A percentile compares a stretch with the other conserved stretches of the same genome.
Evolutionary conservation across 331 rosid species (phyloP).

Genomic region (Cucumis variabilis): DNA sequence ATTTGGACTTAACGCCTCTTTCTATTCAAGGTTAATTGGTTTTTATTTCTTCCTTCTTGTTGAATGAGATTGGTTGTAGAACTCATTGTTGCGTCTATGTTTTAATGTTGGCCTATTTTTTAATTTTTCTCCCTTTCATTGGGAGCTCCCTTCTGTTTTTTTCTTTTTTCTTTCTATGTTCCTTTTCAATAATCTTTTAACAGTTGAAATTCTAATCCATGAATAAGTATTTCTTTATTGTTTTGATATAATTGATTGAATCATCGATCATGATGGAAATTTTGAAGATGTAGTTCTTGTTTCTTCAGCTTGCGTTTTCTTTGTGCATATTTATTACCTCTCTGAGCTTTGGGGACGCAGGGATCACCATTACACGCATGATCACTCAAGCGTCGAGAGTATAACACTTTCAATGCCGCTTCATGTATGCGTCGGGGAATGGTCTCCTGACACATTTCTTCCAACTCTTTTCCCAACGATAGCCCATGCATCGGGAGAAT

Average conservation of each 20-base stretch:
- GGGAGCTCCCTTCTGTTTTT: not conserved
- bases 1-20: not conserved
- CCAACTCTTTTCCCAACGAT: not conserved
- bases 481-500: too few relatives aligned
- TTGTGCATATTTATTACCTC: constrained; percentile 52
- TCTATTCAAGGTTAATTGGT: not conserved
- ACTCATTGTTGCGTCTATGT: not conserved
- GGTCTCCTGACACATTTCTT: too few relatives aligned
- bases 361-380: constrained; percentile 58
- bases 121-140: not conserved
- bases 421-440: too few relatives aligned
- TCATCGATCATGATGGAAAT: constrained; percentile 34
- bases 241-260: constrained; percentile 48
- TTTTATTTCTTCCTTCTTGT: not conserved
- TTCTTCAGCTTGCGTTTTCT: constrained; percentile 53
- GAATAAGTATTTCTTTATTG: not conserved
- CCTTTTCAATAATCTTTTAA: not conserved
- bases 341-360: constrained; percentile 58
- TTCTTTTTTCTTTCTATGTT: not conserved
- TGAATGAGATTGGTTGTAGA: not conserved
- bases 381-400: too few relatives aligned
- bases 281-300: constrained; percentile 40
- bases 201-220: not conserved
- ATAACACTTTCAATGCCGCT: too few relatives aligned
- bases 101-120: not conserved